phyloP scores from a whole-genome alignment of 2,329 filamentous ascomycete species.

The Grosmannia clavigera region DNA sequence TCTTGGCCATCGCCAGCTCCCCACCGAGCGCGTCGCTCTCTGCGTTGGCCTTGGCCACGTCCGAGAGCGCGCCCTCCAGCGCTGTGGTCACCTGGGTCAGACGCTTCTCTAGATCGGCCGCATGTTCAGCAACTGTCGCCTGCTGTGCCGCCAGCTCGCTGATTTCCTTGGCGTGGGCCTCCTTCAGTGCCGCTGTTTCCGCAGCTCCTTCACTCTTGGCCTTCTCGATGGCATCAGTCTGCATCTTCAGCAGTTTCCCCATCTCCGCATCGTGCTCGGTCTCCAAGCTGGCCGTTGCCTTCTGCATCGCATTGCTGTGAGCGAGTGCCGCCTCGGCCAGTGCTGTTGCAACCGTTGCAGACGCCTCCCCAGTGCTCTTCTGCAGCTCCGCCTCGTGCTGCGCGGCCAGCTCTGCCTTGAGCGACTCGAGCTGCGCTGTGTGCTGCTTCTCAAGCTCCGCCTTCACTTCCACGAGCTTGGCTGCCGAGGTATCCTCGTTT shows the following conservation, averaged over 20 bases:
- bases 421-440: not conserved
- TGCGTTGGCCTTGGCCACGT: conserved; percentile 26
- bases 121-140: conserved; percentile 25
- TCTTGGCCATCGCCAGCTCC: conserved; percentile 46
- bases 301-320: conserved; percentile 21
- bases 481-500: conserved; percentile 14
- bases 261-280: conserved; percentile 31
- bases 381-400: conserved; percentile 20
- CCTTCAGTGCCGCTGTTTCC: conserved; percentile 21
- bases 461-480: conserved; percentile 23
- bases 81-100: conserved; percentile 26
- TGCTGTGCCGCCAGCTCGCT: conserved; percentile 23
- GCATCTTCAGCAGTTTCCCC: conserved; percentile 29
- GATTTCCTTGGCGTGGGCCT: conserved; percentile 24
- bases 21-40: conserved; percentile 38
- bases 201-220: conserved; percentile 32
- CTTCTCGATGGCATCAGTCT: conserved; percentile 31
- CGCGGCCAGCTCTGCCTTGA: conserved; percentile 1
- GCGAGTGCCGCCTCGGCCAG: conserved; percentile 8
- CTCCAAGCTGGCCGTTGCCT: conserved; percentile 28
- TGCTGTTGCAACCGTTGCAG: conserved; percentile 15
- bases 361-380: conserved; percentile 8
- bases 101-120: conserved; percentile 26
- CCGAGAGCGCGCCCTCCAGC: conserved; percentile 14
- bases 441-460: conserved; percentile 20